Conservation (phyloP, 108 stramenopile genomes). For the Schizochytrium sp. region DNA sequence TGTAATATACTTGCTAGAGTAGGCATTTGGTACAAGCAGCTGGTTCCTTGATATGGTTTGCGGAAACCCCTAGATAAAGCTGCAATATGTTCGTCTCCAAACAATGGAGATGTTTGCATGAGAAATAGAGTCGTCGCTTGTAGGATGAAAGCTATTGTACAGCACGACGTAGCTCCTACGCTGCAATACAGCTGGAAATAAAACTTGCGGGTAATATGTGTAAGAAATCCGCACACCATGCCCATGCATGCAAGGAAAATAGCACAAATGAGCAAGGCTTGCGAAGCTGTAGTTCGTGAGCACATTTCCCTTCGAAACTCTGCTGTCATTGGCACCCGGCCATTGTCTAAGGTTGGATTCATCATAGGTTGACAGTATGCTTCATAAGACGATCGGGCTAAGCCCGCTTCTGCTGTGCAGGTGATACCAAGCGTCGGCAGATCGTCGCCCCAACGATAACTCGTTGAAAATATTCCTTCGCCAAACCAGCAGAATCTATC, state of each 20-base stretch:
- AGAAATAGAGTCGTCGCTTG: not conserved
- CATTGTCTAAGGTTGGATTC: not conserved
- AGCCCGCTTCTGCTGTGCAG: not conserved
- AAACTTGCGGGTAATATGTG: not conserved
- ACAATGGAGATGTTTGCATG: constrained; percentile 33
- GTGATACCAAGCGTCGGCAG: not conserved
- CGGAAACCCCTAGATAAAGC: not conserved
- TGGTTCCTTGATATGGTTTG: not conserved
- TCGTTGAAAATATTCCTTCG: constrained; percentile 10
- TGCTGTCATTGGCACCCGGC: not conserved
- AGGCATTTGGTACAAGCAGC: constrained; percentile 38
- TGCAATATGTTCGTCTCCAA: not conserved
- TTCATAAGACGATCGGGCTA: not conserved
- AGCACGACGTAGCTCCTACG: constrained; percentile 7
- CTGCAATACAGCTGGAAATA: not conserved
- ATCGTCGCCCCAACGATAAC: constrained; percentile 11
- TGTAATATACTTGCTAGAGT: not conserved
- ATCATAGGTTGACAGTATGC: not conserved
- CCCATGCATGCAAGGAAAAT: not conserved
- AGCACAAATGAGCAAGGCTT: not conserved
- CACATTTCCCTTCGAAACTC: not conserved
- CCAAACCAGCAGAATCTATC: constrained; percentile 41
- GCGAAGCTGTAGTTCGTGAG: not conserved
- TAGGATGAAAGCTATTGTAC: not conserved
- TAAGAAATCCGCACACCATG: not conserved